Conservation (phyloP, 1,284 basidiomycete species). For the Laetiporus sulphureus region DNA sequence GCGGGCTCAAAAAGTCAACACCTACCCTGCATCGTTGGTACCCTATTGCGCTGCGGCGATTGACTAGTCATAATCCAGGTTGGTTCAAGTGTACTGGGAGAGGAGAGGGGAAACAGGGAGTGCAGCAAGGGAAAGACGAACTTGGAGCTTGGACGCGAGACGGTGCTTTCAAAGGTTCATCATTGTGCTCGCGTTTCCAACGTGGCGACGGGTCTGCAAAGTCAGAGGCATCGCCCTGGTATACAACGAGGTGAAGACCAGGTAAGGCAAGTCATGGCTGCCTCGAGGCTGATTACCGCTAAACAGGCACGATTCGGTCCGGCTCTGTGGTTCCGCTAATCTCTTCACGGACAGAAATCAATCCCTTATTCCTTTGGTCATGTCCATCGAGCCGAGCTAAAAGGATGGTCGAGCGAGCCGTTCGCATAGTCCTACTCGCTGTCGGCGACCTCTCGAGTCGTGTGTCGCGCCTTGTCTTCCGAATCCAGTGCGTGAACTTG, state of each 20-base stretch:
- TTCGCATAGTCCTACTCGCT: too few species aligned
- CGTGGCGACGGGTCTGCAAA: slow-evolving; percentile 28
- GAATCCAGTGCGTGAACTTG: too few species aligned
- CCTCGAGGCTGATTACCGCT: slow-evolving; percentile 36
- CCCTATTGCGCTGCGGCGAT: slow-evolving; percentile 51
- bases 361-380: too few species aligned
- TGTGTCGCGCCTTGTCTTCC: too few species aligned
- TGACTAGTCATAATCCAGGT: slow-evolving; percentile 47
- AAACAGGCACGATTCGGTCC: slow-evolving; percentile 15
- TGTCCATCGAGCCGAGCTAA: too few species aligned
- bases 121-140: slow-evolving; percentile 25
- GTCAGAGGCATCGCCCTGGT: slow-evolving; percentile 23
- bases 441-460: too few species aligned
- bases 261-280: slow-evolving; percentile 29
- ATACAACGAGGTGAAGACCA: slow-evolving; percentile 29
- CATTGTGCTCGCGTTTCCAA: slow-evolving; percentile 34
- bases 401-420: too few species aligned
- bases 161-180: slow-evolving; percentile 26
- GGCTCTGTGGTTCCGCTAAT: too few species aligned
- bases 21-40: slow-evolving; percentile 33
- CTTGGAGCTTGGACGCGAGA: slow-evolving; percentile 23
- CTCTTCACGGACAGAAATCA: too few species aligned
- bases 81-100: slow-evolving; percentile 17
- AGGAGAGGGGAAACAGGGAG: slow-evolving; percentile 20
- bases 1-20: slow-evolving; percentile 10